A percentile compares a stretch with the other conserved stretches of the same genome.
phyloP scores from a whole-genome alignment of 1,284 basidiomycete species.

The Puccinia hordei region DNA sequence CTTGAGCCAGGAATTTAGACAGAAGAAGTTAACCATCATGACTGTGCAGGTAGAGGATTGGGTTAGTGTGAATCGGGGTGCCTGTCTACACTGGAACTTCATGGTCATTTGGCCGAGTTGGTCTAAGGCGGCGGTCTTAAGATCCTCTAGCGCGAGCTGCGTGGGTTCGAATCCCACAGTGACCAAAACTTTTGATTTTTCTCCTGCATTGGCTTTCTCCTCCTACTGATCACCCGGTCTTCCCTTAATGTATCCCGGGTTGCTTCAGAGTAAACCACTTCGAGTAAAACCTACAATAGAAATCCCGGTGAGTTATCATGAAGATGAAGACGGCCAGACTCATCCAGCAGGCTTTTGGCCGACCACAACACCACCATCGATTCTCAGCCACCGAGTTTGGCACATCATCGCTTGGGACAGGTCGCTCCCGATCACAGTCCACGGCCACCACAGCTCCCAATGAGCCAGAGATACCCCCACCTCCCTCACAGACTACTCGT shows the following conservation, averaged over 20 bases:
- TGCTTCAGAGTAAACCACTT: too few relatives aligned
- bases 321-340: neutral
- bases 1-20: too few relatives aligned
- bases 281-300: too few relatives aligned
- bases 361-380: neutral
- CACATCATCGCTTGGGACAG: neutral
- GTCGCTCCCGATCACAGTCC: slow-evolving; percentile 5
- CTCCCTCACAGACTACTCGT: slow-evolving; percentile 10
- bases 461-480: neutral
- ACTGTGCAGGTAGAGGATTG: too few relatives aligned
- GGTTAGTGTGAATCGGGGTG: too few relatives aligned
- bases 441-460: neutral
- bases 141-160: slow-evolving; percentile 47
- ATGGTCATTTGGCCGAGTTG: slow-evolving; percentile 50
- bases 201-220: too few relatives aligned
- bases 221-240: too few relatives aligned
- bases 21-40: too few relatives aligned
- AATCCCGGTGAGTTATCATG: too few relatives aligned
- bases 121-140: slow-evolving; percentile 50
- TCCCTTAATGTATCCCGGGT: too few relatives aligned
- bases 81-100: too few relatives aligned
- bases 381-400: neutral
- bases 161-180: slow-evolving; percentile 51
- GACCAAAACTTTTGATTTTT: slow-evolving; percentile 19
- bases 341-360: neutral